These are phyloP conservation scores for Prinsepia uniflora DNA, from an alignment of 306 rosid species.

Conservation along the genomic window DNA sequence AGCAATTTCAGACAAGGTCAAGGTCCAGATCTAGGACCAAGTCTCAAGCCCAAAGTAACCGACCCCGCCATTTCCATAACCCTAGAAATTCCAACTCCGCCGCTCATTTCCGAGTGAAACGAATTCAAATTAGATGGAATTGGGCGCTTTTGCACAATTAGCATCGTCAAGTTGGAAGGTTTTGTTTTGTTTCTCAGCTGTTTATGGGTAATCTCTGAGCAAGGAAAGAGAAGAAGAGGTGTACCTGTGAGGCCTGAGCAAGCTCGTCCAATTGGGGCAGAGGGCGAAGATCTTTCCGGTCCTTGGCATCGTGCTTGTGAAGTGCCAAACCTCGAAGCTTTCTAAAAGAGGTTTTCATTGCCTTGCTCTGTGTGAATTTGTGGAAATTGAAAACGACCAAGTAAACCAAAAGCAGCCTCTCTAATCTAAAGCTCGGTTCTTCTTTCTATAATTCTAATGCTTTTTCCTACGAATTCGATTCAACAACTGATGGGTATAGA, in stretches of 20 bases:
- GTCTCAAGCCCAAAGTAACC: conserved; percentile 6
- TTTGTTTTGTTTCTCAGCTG: not conserved
- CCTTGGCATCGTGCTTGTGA: conserved; percentile 54
- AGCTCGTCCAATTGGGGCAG: conserved; percentile 71
- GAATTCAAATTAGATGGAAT: not conserved
- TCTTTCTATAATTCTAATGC: not conserved
- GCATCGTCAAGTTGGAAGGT: not conserved
- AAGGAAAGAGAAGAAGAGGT: conserved; percentile 7
- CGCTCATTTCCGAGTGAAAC: no score
- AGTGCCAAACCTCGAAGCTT: conserved; percentile 76
- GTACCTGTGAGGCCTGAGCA: conserved; percentile 81
- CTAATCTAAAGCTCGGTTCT: not conserved
- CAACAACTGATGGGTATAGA: not conserved
- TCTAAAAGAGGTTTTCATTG: conserved; percentile 73
- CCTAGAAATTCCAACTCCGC: conserved; percentile 8
- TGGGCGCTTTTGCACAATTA: not conserved
- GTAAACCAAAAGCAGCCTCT: not conserved
- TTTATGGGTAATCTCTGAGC: not conserved
- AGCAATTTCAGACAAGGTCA: not conserved
- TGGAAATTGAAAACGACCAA: not conserved
- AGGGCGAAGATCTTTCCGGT: conserved; percentile 46
- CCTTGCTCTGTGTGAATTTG: not conserved
- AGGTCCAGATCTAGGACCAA: conserved; percentile 10
- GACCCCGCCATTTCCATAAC: conserved; percentile 16
- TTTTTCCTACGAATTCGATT: conserved; percentile 3